phyloP scores from a whole-genome alignment of 164 flowering plant species.

The Annona cherimola region DNA sequence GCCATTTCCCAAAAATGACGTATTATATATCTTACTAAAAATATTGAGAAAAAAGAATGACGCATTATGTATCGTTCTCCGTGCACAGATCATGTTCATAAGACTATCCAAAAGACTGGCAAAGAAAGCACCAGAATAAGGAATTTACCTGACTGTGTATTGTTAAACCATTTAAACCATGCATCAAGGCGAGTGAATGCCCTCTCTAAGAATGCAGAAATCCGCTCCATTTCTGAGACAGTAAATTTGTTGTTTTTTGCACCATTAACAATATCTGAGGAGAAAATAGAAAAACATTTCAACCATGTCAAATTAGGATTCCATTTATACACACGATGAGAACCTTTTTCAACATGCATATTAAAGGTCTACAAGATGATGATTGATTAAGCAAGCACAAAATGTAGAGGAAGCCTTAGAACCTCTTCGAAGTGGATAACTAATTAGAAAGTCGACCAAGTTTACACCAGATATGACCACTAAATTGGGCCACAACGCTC shows the following conservation, averaged over 20 bases:
- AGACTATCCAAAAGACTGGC: background rate
- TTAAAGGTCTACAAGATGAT: background rate
- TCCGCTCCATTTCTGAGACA: constrained; percentile 44
- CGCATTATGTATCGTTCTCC: too few species aligned
- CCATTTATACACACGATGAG: background rate
- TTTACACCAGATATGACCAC: background rate
- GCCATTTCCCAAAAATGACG: too few species aligned
- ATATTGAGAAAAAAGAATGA: too few species aligned
- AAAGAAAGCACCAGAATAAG: background rate
- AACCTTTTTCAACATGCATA: background rate
- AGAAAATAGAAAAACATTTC: constrained; percentile 2
- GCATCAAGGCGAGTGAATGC: constrained; percentile 85
- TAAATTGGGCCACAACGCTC: background rate
- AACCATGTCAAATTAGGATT: constrained; percentile 3
- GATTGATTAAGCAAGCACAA: too few species aligned
- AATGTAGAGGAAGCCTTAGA: background rate
- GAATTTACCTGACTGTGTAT: constrained; percentile 74
- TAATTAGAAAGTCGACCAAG: background rate
- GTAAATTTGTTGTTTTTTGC: constrained; percentile 48
- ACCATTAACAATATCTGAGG: constrained; percentile 60
- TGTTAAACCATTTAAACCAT: constrained; percentile 97
- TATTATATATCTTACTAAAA: too few species aligned
- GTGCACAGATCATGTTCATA: too few species aligned
- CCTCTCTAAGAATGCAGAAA: constrained; percentile 65
- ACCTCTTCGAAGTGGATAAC: background rate